phyloP scores from a whole-genome alignment of 2,329 filamentous ascomycete genomes.

The Trichoderma harzianum region DNA sequence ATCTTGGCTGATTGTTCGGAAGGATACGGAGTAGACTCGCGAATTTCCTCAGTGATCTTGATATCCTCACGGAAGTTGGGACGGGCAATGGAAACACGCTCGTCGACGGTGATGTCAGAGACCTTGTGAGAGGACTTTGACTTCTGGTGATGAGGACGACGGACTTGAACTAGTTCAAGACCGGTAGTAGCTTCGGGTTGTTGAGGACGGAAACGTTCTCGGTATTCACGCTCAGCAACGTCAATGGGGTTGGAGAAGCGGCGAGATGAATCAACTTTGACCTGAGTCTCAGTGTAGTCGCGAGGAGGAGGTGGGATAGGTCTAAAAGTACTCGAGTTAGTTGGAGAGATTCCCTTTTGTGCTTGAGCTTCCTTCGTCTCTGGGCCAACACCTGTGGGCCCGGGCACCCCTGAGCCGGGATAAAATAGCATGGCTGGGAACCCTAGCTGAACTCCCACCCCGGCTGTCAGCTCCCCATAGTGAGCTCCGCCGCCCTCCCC shows the following conservation, averaged over 20 bases:
- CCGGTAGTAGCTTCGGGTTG: conserved; percentile 15
- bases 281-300: conserved; percentile 60
- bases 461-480: conserved; percentile 16
- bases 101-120: conserved; percentile 41
- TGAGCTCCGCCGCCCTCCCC: conserved; percentile 14
- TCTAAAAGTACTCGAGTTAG: conserved; percentile 26
- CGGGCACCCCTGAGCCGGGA: conserved; percentile 24
- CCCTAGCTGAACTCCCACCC: conserved; percentile 17
- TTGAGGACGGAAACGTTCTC: conserved; percentile 46
- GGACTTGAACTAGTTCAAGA: conserved; percentile 1
- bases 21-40: conserved; percentile 49
- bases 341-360: conserved; percentile 26
- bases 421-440: conserved; percentile 17
- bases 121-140: conserved; percentile 23
- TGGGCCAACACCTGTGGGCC: conserved; percentile 26
- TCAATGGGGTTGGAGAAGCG: conserved; percentile 53
- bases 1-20: conserved; percentile 52
- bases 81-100: conserved; percentile 32
- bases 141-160: conserved; percentile 22
- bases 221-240: conserved; percentile 64
- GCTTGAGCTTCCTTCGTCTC: conserved; percentile 24
- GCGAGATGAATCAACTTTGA: conserved; percentile 55
- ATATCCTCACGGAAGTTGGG: conserved; percentile 54
- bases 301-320: conserved; percentile 31
- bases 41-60: conserved; percentile 64